Base-by-base conservation (phyloP, 352 stramenopile genomes). In the Peronosclerospora sorghi region DNA sequence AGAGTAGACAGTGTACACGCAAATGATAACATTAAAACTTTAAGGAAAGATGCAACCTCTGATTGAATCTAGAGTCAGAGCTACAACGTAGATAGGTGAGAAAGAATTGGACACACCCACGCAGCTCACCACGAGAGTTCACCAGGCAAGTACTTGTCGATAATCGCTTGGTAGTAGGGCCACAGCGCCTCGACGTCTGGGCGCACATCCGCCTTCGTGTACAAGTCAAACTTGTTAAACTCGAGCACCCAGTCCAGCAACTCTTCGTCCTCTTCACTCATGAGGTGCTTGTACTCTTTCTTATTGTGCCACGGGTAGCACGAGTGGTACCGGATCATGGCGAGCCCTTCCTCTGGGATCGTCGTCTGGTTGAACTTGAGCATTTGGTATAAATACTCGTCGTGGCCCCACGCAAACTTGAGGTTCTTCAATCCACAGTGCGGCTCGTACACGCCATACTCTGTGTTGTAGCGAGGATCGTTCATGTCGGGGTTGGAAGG, bases 331-430 rank as follows among this genome's bases (percentile, higher is more conserved):
- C 89, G 79, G 50, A 97, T 85, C 83, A 97, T 97, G 18, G 85
- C 83, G 17, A 97, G 73, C 1, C 78, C 89, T 54, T 95, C 84
- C 10, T 83, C 66, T 1, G 86, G 89, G 47, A 96, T 87, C 2
- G 70, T 78, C 5, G 58, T 75, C 41, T 88, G 54, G 64, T 97
- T 96, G 45, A 84, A 84, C 45, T 86, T 73, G 36, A 96, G 74
- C 84, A 97, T 96, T 48, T 88, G 71, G 60, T 95, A 97, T 61
- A 97, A 71, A 59, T 96, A 97, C 65, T 97, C 89, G 58, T 89
- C 88, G 51, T 97, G 88, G 38, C 88, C 88, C 72, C 85, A 96
- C 1, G 85, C 83, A 53, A 94, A 96, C 44, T 75, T 77, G 39
- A 96, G 62, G 50, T 95, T 87, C 44, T 85, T 70, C 26, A 97